phyloP scores from a whole-genome alignment of 805 yeast species.

The Citeromyces nyonsensis region DNA sequence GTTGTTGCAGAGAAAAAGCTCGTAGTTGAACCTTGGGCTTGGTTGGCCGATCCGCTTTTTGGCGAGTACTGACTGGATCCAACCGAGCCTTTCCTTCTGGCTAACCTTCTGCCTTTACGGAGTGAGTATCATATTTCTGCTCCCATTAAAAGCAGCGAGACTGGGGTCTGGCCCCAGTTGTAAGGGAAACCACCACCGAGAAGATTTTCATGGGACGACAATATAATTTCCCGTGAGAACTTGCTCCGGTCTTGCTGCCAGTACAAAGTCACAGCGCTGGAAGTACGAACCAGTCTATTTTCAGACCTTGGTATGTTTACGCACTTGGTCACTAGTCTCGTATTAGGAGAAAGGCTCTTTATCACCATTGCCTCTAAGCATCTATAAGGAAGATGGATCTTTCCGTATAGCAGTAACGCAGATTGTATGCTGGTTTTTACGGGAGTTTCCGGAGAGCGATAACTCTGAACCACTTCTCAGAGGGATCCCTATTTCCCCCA shows the following conservation, averaged over 20 bases:
- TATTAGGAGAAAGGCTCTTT: constrained; percentile 36
- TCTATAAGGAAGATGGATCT: constrained; percentile 78
- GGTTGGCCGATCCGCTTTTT: constrained; percentile 14
- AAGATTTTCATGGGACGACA: constrained; percentile 72
- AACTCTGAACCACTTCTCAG: constrained; percentile 60
- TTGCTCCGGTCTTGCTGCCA: constrained; percentile 53
- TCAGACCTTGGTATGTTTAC: constrained; percentile 34
- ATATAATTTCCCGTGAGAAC: constrained; percentile 58
- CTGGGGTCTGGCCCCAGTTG: constrained; percentile 29
- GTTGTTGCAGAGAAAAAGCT: too few relatives aligned
- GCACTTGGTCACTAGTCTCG: constrained; percentile 62
- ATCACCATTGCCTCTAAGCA: constrained; percentile 80
- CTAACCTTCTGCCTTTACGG: constrained; percentile 15
- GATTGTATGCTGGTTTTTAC: background rate
- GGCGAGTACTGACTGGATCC: constrained; percentile 15
- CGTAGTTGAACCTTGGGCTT: constrained; percentile 5
- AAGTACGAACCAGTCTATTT: constrained; percentile 9
- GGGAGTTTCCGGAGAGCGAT: constrained; percentile 35
- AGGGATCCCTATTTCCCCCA: too few relatives aligned
- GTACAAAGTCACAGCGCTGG: constrained; percentile 45
- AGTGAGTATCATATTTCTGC: constrained; percentile 89
- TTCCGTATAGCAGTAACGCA: constrained; percentile 56
- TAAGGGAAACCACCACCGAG: constrained; percentile 71
- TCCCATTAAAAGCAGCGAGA: constrained; percentile 61
- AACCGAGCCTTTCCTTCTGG: constrained; percentile 23